phyloP scores from a whole-genome alignment of 345 rosid species.

The Moringa oleifera region DNA sequence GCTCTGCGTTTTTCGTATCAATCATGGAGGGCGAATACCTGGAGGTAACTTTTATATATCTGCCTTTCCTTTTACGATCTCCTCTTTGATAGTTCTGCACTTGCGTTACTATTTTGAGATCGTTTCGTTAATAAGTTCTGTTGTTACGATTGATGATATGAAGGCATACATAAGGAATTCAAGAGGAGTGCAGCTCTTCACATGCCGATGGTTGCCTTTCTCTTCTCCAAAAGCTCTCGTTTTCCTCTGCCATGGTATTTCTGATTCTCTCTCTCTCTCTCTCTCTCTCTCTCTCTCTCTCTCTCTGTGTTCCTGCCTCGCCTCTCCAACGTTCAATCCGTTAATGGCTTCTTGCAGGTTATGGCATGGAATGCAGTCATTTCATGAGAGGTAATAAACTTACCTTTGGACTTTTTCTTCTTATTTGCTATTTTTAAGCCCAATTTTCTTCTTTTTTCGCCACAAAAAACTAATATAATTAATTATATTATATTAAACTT shows the following conservation, averaged over 20 bases:
- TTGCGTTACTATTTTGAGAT: not conserved
- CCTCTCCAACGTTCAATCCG: too few relatives aligned
- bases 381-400: conserved; percentile 88
- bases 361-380: conserved; percentile 91
- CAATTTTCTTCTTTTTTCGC: not conserved
- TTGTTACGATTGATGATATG: not conserved
- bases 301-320: too few relatives aligned
- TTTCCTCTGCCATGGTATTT: conserved; percentile 86
- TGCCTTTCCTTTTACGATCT: not conserved
- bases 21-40: conserved; percentile 38
- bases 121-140: not conserved
- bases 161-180: conserved; percentile 69
- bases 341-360: conserved; percentile 57
- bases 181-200: conserved; percentile 66
- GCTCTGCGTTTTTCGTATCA: not conserved
- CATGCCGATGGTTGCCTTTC: conserved; percentile 83
- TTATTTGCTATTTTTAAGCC: too few relatives aligned
- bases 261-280: not conserved
- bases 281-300: not conserved
- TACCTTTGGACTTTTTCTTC: not conserved
- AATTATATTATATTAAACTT: too few relatives aligned
- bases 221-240: conserved; percentile 77
- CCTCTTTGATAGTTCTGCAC: not conserved
- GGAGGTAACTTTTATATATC: conserved; percentile 29
- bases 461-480: too few relatives aligned